Evolutionary conservation across 106 monocot genomes (phyloP).

Genomic region (Dendrobium officinale): DNA sequence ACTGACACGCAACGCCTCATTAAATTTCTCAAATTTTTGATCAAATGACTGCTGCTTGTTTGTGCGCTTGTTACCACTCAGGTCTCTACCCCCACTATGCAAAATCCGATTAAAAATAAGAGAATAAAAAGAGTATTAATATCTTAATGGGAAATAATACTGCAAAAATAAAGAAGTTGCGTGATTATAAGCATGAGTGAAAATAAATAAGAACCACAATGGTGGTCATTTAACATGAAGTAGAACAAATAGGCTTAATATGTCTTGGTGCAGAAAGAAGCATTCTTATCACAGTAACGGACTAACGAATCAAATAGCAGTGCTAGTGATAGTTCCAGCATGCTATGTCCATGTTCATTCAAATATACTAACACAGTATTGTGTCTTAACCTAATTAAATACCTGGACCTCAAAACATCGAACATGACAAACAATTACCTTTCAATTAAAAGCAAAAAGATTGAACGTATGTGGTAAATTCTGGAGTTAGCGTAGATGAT

Average conservation of each 20-base stretch:
- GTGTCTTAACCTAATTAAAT: neutral
- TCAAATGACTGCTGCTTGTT: slow-evolving; percentile 48
- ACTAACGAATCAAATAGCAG: too few relatives aligned
- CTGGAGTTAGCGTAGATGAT: neutral
- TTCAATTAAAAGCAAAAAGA: neutral
- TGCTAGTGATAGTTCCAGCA: neutral
- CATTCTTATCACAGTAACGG: neutral
- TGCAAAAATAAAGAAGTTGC: neutral
- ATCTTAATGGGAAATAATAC: neutral
- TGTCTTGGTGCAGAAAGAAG: neutral
- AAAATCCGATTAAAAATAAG: neutral
- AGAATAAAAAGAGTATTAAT: neutral
- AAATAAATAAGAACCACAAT: neutral
- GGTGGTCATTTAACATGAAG: neutral
- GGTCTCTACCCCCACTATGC: slow-evolving; percentile 41
- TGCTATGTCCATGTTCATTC: neutral
- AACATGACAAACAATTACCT: neutral
- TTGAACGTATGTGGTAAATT: neutral
- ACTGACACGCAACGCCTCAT: slow-evolving; percentile 37
- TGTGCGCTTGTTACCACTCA: slow-evolving; percentile 56
- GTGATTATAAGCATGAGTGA: neutral
- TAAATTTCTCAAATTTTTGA: slow-evolving; percentile 45
- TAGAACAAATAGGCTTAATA: neutral
- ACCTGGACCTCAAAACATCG: neutral
- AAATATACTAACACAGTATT: neutral